Percentiles rank a stretch among this genome's conserved stretches.
phyloP scores from a whole-genome alignment of 768 basidiomycete species.

The Lentinula lateritia region DNA sequence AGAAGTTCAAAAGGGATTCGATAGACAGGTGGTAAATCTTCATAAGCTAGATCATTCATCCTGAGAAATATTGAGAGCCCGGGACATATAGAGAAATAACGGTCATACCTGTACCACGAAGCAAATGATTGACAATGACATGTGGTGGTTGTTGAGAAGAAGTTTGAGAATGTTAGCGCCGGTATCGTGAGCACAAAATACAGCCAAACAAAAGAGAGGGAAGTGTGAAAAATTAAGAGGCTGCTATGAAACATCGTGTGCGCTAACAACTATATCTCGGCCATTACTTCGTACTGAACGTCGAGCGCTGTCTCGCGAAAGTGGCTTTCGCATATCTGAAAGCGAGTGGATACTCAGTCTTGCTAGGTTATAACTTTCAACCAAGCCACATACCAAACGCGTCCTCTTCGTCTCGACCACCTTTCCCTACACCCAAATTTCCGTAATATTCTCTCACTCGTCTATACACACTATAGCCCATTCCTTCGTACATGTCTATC shows the following conservation, averaged over 20 bases:
- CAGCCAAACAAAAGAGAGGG: neutral
- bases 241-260: constrained; percentile 48
- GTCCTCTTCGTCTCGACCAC: constrained; percentile 81
- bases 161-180: neutral
- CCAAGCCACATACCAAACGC: constrained; percentile 70
- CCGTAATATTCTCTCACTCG: constrained; percentile 90
- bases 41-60: neutral
- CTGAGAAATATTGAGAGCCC: neutral
- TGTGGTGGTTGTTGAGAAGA: neutral
- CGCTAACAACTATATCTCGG: constrained; percentile 64
- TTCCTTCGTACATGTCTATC: constrained; percentile 84
- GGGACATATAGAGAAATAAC: neutral
- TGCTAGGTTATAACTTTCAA: neutral
- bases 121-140: neutral
- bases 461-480: constrained; percentile 92
- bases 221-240: neutral
- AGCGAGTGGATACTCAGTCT: neutral
- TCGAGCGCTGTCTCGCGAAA: constrained; percentile 53
- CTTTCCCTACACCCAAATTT: constrained; percentile 66
- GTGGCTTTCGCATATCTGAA: constrained; percentile 67
- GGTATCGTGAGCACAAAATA: neutral
- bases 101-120: neutral
- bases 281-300: constrained; percentile 70
- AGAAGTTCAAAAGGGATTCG: constrained; percentile 1
- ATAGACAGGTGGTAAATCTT: neutral